phyloP scores from a whole-genome alignment of 2,329 filamentous ascomycete species.

The Bipolaris cookei region DNA sequence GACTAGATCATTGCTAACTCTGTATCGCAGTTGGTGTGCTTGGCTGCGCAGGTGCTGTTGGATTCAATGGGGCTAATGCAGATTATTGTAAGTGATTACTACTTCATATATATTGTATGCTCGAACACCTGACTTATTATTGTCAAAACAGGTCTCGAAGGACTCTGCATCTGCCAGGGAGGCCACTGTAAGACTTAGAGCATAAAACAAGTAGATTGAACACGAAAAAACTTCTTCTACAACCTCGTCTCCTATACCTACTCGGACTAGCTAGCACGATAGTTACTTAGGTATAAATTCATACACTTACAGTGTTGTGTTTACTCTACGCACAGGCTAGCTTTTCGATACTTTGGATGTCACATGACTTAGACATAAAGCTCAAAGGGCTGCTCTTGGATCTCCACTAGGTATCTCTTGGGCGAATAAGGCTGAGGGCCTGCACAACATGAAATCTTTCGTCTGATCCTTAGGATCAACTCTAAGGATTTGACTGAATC shows the following conservation, averaged over 20 bases:
- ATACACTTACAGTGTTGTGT: no score
- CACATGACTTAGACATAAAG: not conserved
- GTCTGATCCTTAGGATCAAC: not conserved
- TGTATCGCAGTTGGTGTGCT: not conserved
- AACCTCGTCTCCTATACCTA: no score
- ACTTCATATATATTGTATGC: not conserved
- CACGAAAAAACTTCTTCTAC: not conserved
- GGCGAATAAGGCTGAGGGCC: not conserved
- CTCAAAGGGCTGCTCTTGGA: not conserved
- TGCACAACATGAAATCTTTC: not conserved
- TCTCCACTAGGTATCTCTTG: not conserved
- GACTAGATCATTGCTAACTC: not conserved
- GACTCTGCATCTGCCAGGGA: not conserved
- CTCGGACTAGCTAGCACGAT: no score
- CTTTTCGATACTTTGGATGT: constrained; percentile 12
- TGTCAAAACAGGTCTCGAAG: not conserved
- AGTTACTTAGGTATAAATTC: no score
- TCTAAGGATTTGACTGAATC: not conserved
- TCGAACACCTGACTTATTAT: not conserved
- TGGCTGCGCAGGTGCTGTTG: not conserved
- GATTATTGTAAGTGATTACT: not conserved
- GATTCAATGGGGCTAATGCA: not conserved
- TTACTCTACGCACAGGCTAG: no score
- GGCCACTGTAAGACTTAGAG: not conserved
- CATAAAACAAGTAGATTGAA: not conserved